These are phyloP conservation scores for Penicillium salamii DNA, from an alignment of 495 filamentous ascomycete genomes.

Conservation along the genomic window DNA sequence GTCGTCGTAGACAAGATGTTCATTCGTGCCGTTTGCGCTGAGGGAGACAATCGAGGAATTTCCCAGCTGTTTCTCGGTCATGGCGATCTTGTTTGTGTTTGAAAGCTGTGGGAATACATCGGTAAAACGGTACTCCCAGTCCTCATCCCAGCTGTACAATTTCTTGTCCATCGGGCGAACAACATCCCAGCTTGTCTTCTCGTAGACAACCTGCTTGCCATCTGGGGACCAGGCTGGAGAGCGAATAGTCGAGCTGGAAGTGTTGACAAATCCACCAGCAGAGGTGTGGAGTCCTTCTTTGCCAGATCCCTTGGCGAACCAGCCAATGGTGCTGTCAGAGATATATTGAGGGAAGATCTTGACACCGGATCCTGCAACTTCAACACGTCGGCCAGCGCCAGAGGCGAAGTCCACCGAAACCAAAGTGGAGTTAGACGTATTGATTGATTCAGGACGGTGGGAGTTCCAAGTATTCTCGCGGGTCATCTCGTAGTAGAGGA, in stretches of 20 bases:
- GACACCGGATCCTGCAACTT: constrained; percentile 15
- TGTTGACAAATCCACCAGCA: constrained; percentile 14
- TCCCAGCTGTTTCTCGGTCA: constrained; percentile 29
- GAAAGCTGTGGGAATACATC: constrained; percentile 31
- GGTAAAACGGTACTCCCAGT: constrained; percentile 37
- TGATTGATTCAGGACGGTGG: constrained; percentile 21
- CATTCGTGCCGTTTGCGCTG: constrained; percentile 16
- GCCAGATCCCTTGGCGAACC: constrained; percentile 20
- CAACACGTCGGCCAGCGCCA: constrained; percentile 11
- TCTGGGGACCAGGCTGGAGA: constrained; percentile 30
- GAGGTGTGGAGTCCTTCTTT: constrained; percentile 23
- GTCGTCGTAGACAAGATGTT: constrained; percentile 14
- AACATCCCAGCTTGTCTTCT: constrained; percentile 21
- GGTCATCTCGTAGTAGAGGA: constrained; percentile 30
- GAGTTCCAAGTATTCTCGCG: constrained; percentile 25
- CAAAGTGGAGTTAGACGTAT: constrained; percentile 17
- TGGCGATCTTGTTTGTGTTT: constrained; percentile 19
- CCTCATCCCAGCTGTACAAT: constrained; percentile 26
- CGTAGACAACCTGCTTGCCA: constrained; percentile 26
- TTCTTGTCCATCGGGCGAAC: constrained; percentile 25
- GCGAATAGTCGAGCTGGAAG: constrained; percentile 15
- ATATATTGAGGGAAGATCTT: constrained; percentile 30
- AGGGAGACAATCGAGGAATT: constrained; percentile 24
- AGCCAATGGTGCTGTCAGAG: constrained; percentile 17
- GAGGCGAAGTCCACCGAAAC: constrained; percentile 26